Percentiles rank a stretch among this genome's conserved stretches.
These are phyloP conservation scores for Amoeboaphelidium protococcarum DNA, from an alignment of 371 early-diverging fungal genomes.

Conservation along the genomic window DNA sequence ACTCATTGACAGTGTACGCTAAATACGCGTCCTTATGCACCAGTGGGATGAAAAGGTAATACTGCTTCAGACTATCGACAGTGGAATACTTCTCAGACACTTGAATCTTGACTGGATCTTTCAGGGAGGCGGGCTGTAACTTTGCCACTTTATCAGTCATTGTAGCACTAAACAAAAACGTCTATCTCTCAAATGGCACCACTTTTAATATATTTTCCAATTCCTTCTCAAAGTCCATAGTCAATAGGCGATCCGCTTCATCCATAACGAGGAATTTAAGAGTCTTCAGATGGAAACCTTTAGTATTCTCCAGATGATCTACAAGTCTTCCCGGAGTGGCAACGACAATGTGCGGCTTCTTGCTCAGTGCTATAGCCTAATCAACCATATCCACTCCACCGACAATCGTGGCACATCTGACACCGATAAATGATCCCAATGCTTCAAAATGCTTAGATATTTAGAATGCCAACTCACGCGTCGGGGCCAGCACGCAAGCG, in stretches of 20 bases:
- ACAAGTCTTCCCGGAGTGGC: constrained; percentile 93
- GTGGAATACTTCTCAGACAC: constrained; percentile 52
- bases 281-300: constrained; percentile 28
- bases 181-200: constrained; percentile 59
- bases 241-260: constrained; percentile 88
- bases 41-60: constrained; percentile 74
- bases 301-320: constrained; percentile 57
- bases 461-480: constrained; percentile 88
- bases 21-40: constrained; percentile 71
- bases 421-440: constrained; percentile 62
- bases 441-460: constrained; percentile 85
- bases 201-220: constrained; percentile 43
- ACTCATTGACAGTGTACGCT: constrained; percentile 39
- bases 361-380: constrained; percentile 61
- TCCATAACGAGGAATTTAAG: constrained; percentile 36
- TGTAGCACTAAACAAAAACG: constrained; percentile 86
- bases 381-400: constrained; percentile 85
- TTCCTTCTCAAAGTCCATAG: constrained; percentile 54
- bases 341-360: constrained; percentile 78
- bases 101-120: constrained; percentile 45
- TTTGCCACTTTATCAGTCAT: constrained; percentile 57
- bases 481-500: constrained; percentile 86
- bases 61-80: constrained; percentile 61
- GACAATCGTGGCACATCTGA: constrained; percentile 68
- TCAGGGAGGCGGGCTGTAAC: constrained; percentile 11